phyloP scores from a whole-genome alignment of 169 alveolate species.

The Eimeria sp. region DNA sequence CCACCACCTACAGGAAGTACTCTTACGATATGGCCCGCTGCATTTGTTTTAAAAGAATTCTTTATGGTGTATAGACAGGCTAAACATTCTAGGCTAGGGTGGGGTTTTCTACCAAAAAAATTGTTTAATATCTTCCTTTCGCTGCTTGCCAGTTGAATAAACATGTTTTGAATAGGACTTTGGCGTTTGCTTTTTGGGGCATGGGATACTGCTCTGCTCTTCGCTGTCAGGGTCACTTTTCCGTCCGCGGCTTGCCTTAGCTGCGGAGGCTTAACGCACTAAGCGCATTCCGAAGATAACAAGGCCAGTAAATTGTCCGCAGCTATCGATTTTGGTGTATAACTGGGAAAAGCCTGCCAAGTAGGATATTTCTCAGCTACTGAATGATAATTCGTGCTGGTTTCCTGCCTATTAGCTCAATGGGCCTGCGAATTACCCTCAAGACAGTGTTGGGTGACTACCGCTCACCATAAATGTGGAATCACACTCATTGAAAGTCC shows the following conservation, averaged over 20 bases:
- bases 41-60: background rate
- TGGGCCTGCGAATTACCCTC: background rate
- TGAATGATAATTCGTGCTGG: background rate
- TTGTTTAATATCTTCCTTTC: background rate
- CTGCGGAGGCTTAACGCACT: background rate
- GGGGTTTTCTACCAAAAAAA: background rate
- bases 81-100: too few species aligned
- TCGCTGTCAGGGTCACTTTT: slow-evolving; percentile 6
- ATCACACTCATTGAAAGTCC: background rate
- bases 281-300: background rate
- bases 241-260: background rate
- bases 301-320: background rate
- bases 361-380: background rate
- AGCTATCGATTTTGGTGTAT: background rate
- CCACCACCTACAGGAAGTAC: background rate
- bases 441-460: background rate
- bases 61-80: background rate
- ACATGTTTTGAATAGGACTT: background rate
- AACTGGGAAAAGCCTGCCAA: background rate
- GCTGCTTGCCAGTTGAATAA: background rate
- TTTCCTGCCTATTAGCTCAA: background rate
- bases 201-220: background rate
- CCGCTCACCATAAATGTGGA: background rate
- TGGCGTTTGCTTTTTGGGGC: background rate
- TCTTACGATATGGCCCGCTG: background rate